Conservation (phyloP, 2,329 filamentous ascomycete genomes). For the Juglanconis juglandina region DNA sequence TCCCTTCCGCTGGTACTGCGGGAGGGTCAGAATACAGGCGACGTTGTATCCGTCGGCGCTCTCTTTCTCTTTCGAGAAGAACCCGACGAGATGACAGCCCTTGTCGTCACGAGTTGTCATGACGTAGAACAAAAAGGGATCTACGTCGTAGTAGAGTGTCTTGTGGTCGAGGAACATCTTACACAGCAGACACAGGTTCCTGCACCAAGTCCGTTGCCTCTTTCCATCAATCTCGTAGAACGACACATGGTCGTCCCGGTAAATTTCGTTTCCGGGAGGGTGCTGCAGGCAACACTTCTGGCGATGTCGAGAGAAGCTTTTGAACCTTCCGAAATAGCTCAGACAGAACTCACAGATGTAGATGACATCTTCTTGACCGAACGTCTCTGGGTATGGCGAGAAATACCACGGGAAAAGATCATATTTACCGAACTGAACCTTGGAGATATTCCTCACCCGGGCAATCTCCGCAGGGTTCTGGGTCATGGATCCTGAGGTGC, state of each 20-base stretch:
- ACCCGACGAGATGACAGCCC: slow-evolving; percentile 95
- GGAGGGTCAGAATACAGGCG: slow-evolving; percentile 93
- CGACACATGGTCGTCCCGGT: slow-evolving; percentile 87
- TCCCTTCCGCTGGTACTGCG: slow-evolving; percentile 93
- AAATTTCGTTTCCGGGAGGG: slow-evolving; percentile 96
- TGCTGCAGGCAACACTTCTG: slow-evolving; percentile 87
- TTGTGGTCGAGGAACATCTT: slow-evolving; percentile 98
- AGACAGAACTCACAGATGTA: slow-evolving; percentile 98
- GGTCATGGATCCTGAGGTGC: slow-evolving; percentile 95
- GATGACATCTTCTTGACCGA: slow-evolving; percentile 83
- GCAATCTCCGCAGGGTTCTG: slow-evolving; percentile 97
- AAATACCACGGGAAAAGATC: slow-evolving; percentile 99
- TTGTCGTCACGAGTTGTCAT: slow-evolving; percentile 88
- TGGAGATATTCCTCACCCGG: slow-evolving; percentile 89
- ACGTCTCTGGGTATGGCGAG: slow-evolving; percentile 88
- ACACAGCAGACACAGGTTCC: slow-evolving; percentile 88
- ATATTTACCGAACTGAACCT: slow-evolving; percentile 87
- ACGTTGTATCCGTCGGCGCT: slow-evolving; percentile 96
- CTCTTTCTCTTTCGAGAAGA: slow-evolving; percentile 98
- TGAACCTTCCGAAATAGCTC: slow-evolving; percentile 79
- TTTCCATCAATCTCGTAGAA: slow-evolving; percentile 98
- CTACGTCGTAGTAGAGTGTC: slow-evolving; percentile 98
- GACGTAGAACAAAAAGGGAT: slow-evolving; percentile 97
- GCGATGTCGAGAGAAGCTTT: slow-evolving; percentile 81
- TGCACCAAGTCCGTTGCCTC: slow-evolving; percentile 91